These are phyloP conservation scores for Rugonectria rugulosa DNA, from an alignment of 2,329 filamentous ascomycete species.

Conservation along the genomic window DNA sequence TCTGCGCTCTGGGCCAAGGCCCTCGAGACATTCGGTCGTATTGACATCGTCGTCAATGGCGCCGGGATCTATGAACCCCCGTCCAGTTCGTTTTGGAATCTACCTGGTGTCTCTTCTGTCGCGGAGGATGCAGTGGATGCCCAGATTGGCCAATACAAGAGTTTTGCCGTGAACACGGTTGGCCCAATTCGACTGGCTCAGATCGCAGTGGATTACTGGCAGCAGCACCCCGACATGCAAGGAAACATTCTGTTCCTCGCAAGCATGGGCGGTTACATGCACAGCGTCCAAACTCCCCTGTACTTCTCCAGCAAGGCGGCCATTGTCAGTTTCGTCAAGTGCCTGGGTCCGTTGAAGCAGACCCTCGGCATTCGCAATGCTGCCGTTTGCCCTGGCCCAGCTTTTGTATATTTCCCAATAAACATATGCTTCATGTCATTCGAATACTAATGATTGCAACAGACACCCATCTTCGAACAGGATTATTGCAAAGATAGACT, in stretches of 20 bases:
- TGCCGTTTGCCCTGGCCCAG: constrained; percentile 11
- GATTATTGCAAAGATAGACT: constrained; percentile 3
- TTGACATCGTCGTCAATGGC: constrained; percentile 69
- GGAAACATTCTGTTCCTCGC: constrained; percentile 38
- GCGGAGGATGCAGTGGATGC: constrained; percentile 32
- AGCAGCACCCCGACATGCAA: constrained; percentile 25
- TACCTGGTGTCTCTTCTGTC: constrained; percentile 31
- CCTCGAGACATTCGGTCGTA: constrained; percentile 55
- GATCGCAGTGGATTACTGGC: constrained; percentile 42
- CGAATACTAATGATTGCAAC: neutral
- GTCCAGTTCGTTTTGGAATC: constrained; percentile 37
- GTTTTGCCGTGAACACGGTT: constrained; percentile 37
- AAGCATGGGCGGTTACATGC: constrained; percentile 41
- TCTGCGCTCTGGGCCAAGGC: constrained; percentile 41
- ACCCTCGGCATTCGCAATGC: constrained; percentile 25
- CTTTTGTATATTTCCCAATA: neutral
- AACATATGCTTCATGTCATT: neutral
- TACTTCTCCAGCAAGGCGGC: constrained; percentile 42
- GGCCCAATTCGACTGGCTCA: constrained; percentile 39
- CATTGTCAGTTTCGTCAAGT: constrained; percentile 31
- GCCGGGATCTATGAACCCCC: constrained; percentile 58
- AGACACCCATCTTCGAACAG: constrained; percentile 5
- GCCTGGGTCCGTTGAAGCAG: constrained; percentile 18
- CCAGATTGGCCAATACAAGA: constrained; percentile 32
- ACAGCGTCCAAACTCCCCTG: constrained; percentile 39